Evolutionary conservation across 2,329 filamentous ascomycete species (phyloP).

Genomic region (Pseudogymnoascus sp.): DNA sequence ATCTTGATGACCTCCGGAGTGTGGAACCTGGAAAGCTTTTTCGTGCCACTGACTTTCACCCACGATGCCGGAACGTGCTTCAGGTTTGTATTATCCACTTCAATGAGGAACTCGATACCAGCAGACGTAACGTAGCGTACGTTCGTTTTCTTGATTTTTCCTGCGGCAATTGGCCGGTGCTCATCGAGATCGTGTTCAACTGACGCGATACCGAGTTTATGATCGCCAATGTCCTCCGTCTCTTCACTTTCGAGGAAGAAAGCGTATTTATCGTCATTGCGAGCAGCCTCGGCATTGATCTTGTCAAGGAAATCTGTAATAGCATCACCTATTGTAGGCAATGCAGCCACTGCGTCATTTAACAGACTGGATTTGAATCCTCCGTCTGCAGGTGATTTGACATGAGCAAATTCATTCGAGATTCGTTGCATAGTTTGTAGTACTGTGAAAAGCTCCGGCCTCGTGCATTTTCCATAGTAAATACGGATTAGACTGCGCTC

Average conservation of each 20-base stretch:
- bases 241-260: slow-evolving; percentile 88
- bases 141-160: slow-evolving; percentile 59
- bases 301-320: slow-evolving; percentile 70
- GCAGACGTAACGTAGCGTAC: slow-evolving; percentile 75
- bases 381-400: slow-evolving; percentile 55
- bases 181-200: slow-evolving; percentile 82
- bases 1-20: slow-evolving; percentile 81
- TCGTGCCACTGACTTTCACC: slow-evolving; percentile 91
- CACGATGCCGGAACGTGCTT: slow-evolving; percentile 89
- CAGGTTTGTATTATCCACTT: slow-evolving; percentile 73
- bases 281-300: slow-evolving; percentile 77
- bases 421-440: slow-evolving; percentile 81
- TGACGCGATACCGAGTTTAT: slow-evolving; percentile 83
- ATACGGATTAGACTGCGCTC: slow-evolving; percentile 91
- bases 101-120: slow-evolving; percentile 90
- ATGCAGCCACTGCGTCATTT: slow-evolving; percentile 59
- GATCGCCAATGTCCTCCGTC: slow-evolving; percentile 78
- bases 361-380: slow-evolving; percentile 67
- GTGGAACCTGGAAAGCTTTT: slow-evolving; percentile 86
- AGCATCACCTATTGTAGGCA: slow-evolving; percentile 68
- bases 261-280: slow-evolving; percentile 80
- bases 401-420: slow-evolving; percentile 62
- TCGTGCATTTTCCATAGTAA: slow-evolving; percentile 92
- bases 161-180: slow-evolving; percentile 63
- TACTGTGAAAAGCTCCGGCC: slow-evolving; percentile 76